Evolutionary conservation across 371 early-diverging fungal species (phyloP), one percentile per base, ranked within the genome.

Genomic region (Zychaea mexicana): DNA sequence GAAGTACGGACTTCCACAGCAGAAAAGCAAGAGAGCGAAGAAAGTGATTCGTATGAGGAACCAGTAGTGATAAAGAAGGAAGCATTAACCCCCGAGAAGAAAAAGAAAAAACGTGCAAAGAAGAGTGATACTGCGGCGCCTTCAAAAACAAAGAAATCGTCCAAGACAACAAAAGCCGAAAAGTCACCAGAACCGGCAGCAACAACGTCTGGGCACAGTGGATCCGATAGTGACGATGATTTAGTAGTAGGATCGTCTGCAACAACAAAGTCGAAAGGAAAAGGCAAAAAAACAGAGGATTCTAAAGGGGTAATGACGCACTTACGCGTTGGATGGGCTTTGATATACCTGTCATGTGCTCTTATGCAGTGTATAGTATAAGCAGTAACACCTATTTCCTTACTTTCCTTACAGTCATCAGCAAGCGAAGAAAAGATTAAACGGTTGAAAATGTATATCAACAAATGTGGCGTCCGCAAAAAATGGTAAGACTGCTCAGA

Each of bases 401-500:
- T n/a, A 42, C n/a, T 17, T 1, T 39, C 30, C 2, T 2, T 12
- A 15, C 38, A 64, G 33, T 46, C 19, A 2, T 58, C 59, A 9
- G 27, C 59, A 27, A 53, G 45, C 21, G 78, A 78, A 26, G 79
- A 79, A 49, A 61, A 68, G 3, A 72, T 82, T 22, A 78, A 82
- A 39, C 67, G 78, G 12, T 63, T 82, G 3, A 78, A 79, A 22
- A 62, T 60, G 1, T 82, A 74, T 21, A 67, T 82, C 15, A 64
- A 52, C 52, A 78, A 79, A 54, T 82, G 83, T 57, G 83, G 83
- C 28, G 73, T 79, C 21, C 71, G 77, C 39, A 81, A 81, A 62
- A 56, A 70, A 39, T 81, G 82, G 81, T 68, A 65, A 52, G 33
- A 33, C 5, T 33, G 33, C 5, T 8, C 5, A 8, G 33, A 33